Base-by-base conservation (phyloP, 345 rosid species). In the Gossypium herbaceum region DNA sequence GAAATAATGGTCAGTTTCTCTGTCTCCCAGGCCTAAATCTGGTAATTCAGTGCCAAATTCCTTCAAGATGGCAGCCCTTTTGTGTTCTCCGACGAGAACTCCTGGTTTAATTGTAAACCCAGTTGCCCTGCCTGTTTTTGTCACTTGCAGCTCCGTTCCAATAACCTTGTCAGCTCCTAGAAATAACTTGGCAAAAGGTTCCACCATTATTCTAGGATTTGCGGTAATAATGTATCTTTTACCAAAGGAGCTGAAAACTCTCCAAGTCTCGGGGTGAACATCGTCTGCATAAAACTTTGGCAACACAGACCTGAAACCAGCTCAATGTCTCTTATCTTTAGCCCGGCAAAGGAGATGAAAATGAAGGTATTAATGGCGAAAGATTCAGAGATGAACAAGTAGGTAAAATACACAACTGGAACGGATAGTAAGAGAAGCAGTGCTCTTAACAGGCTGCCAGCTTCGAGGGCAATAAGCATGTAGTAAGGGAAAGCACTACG, bases 401-500 rank as follows among this genome's bases (percentile, higher is more conserved):
- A 86, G 3, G 87, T 83, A 19, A 85, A 74, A 68, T 90, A 92
- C 27, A 92, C 89, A 24, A 92, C 86, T 0, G 98, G 98, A 41
- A 82, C 88, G 3, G 95, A 86, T 1, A 74, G 71, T 29, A 94
- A 81, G 17, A 94, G 87, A 72, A 92, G 4, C 2, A 92, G 71
- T 0, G 92, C 97, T 24, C 98, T 74, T 3, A 84, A 15, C 1
- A 91, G 61, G 78, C 98, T 91, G 8, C 98, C 98, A 3, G 97
- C 98, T 77, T 92, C 97, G 6, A 92, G 86, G 4, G 98, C 98
- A 17, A 94, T 81, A 10, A 94, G 97, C 74, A 94, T 77, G 86
- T 79, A 94, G 76, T 86, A 94, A 16, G 98, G 97, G 59, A 94
- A 94, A 7, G 98, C 91, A 56, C 89, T 88, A 20, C 88, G 80